Base-by-base conservation (phyloP, 352 stramenopile species). In the Phytophthora sp. region DNA sequence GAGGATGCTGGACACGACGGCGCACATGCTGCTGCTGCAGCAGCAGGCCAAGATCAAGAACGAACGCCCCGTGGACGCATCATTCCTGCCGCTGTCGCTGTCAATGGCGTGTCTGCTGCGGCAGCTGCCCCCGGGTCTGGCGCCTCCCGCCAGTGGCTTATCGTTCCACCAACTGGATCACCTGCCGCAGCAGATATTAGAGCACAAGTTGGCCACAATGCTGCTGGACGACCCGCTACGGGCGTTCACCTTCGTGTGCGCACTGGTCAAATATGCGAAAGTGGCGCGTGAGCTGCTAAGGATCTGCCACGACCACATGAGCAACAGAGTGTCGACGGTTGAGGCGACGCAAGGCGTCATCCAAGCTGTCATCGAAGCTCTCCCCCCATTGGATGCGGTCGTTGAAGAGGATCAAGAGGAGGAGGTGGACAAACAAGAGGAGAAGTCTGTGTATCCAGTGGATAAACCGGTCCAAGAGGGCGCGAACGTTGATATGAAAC, bases 1-100 rank as follows among this genome's bases (percentile, higher is more conserved):
- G 18, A 23, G 30, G 11, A 88, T 88, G 79, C 51, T 84, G 5
- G 75, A 86, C 31, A 66, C 75, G 7, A 45, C 62, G 0, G 57
- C 53, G 24, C 77, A 90, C 58, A 87, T 88, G 75, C 57, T 77
- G 44, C 58, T 80, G 39, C 58, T 90, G 61, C 70, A 80, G 45
- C 69, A 82, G 54, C 79, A 87, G 26, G 81, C 73, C 29, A 71
- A 71, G 33, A 68, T 77, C 56, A 83, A 82, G 57, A 45, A 71
- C 13, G 74, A 84, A 54, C 51, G 24, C 0, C 79, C 81, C 0
- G 31, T n/a, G 3, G 81, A 88, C 36, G 58, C 11, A 0, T 86
- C 79, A 2, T 90, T 90, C 63, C 51, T 90, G 44, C 79, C 77
- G 31, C 39, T 88, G 5, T 80, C 77, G n/a, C 59, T 90, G 21